Conservation (phyloP, 225 moss, liverwort and hornwort species). For the Bryum argenteum region DNA sequence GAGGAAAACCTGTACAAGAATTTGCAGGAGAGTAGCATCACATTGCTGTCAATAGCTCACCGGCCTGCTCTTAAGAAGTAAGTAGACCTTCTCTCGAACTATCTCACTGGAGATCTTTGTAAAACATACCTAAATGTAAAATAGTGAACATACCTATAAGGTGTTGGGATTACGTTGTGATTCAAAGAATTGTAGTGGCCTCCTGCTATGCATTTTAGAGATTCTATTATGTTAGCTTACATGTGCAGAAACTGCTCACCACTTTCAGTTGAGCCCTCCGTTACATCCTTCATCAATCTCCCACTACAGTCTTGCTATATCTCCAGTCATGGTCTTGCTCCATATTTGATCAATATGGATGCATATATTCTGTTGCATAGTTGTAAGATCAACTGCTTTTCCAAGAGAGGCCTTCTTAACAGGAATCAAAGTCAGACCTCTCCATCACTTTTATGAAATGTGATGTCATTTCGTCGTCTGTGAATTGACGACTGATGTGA, state of each 20-base stretch:
- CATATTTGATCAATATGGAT: too few relatives aligned
- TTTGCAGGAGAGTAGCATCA: conserved; percentile 51
- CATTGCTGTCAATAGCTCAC: conserved; percentile 60
- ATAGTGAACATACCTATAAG: not conserved
- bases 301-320: not conserved
- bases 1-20: conserved; percentile 60
- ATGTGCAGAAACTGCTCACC: not conserved
- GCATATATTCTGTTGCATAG: too few relatives aligned
- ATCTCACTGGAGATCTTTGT: too few relatives aligned
- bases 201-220: not conserved
- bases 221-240: not conserved
- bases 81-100: not conserved
- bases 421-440: too few relatives aligned
- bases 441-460: too few relatives aligned
- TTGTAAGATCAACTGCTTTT: too few relatives aligned
- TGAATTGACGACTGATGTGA: not conserved
- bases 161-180: not conserved
- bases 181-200: conserved; percentile 7
- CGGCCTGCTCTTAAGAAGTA: conserved; percentile 58
- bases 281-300: not conserved
- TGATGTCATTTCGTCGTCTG: not conserved
- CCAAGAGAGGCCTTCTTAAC: too few relatives aligned
- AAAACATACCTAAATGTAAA: too few relatives aligned
- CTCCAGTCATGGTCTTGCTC: not conserved
- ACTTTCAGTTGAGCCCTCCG: not conserved